Percentiles rank a stretch among this genome's conserved stretches.
Conservation (phyloP, 176 grass and related monocot genomes). For the Poa pratensis region DNA sequence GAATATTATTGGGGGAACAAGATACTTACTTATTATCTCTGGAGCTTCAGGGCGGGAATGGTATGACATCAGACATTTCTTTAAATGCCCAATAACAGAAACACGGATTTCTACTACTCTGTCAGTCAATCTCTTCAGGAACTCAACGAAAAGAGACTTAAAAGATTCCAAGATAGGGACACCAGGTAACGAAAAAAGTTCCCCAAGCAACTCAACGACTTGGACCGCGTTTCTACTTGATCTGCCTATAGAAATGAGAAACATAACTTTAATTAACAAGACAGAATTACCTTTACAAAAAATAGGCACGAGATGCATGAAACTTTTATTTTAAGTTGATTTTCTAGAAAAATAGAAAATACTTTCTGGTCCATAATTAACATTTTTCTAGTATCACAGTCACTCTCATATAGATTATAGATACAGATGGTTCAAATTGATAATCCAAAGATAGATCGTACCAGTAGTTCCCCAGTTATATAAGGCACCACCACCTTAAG, state of each 20-base stretch:
- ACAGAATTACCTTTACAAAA: conserved; percentile 12
- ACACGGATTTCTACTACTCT: conserved; percentile 91
- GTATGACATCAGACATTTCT: conserved; percentile 87
- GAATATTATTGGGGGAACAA: not conserved
- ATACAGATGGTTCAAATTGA: conserved; percentile 7
- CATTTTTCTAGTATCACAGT: not conserved
- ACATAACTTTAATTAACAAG: conserved; percentile 43
- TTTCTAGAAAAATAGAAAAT: conserved; percentile 3
- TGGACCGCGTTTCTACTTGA: conserved; percentile 79
- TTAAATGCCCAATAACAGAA: conserved; percentile 87
- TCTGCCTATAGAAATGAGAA: conserved; percentile 83
- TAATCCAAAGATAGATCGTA: conserved; percentile 42
- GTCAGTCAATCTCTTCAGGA: conserved; percentile 92
- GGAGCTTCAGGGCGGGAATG: conserved; percentile 77
- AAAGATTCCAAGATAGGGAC: conserved; percentile 81
- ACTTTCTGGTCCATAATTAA: conserved; percentile 25
- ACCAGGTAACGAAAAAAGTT: conserved; percentile 87
- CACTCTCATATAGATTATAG: conserved; percentile 16
- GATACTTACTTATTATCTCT: conserved; percentile 80
- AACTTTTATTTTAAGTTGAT: conserved; percentile 25
- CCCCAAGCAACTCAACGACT: conserved; percentile 90
- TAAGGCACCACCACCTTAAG: conserved; percentile 83
- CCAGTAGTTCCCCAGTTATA: conserved; percentile 96
- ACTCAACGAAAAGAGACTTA: conserved; percentile 82
- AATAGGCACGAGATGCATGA: conserved; percentile 14